Conservation (phyloP, 495 filamentous ascomycete genomes). For the Lasiosphaeria hispida region DNA sequence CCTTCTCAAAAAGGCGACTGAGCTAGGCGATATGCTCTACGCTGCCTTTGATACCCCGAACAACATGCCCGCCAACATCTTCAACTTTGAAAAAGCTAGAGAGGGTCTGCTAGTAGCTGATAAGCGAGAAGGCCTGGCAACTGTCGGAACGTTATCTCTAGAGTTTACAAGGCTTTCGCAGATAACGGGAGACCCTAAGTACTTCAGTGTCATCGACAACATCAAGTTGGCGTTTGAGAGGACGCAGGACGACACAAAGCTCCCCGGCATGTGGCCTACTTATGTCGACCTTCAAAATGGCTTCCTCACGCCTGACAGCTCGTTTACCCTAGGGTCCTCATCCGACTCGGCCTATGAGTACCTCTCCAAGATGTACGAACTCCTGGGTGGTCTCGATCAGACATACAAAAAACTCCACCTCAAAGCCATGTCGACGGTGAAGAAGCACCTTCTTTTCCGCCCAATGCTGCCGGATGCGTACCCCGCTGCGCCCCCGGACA, state of each 20-base stretch:
- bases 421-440: conserved; percentile 60
- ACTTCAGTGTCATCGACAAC: conserved; percentile 78
- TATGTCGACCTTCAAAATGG: conserved; percentile 54
- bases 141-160: conserved; percentile 72
- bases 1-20: conserved; percentile 73
- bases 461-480: conserved; percentile 52
- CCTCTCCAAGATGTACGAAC: conserved; percentile 65
- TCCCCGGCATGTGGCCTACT: conserved; percentile 83
- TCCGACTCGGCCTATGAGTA: conserved; percentile 89
- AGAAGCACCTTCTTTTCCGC: conserved; percentile 68
- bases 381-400: conserved; percentile 39
- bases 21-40: conserved; percentile 80
- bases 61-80: conserved; percentile 75
- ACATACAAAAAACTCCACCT: conserved; percentile 44
- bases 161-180: conserved; percentile 87
- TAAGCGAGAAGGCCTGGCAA: conserved; percentile 48
- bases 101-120: conserved; percentile 54
- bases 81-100: conserved; percentile 55
- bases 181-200: conserved; percentile 74
- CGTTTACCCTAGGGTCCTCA: conserved; percentile 67
- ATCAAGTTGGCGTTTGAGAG: conserved; percentile 71
- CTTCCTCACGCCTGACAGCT: conserved; percentile 28
- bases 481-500: conserved; percentile 46
- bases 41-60: conserved; percentile 87
- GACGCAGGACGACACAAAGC: conserved; percentile 61